Percentiles rank a stretch among this genome's conserved stretches.
Conservation (phyloP, 805 yeast species). For the Barnettozyma populi region DNA sequence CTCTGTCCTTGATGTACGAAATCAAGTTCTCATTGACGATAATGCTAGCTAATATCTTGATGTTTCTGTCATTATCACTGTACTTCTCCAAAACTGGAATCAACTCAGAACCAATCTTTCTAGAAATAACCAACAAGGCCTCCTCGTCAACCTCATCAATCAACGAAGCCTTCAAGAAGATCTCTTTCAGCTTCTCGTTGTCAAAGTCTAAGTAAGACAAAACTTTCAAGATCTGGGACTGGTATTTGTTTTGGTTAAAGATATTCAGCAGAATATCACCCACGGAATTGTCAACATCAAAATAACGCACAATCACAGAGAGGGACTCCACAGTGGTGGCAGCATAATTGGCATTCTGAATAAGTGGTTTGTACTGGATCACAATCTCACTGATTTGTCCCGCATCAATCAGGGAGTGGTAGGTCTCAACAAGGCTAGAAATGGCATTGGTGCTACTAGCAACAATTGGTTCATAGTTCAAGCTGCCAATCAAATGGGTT, state of each 20-base stretch:
- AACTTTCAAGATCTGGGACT: constrained; percentile 21
- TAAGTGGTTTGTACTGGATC: constrained; percentile 10
- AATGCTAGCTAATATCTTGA: constrained; percentile 22
- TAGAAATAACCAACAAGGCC: constrained; percentile 21
- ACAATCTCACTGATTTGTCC: constrained; percentile 12
- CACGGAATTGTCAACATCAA: constrained; percentile 17
- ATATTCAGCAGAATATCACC: constrained; percentile 15
- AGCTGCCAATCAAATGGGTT: constrained; percentile 27
- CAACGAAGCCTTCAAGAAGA: constrained; percentile 19
- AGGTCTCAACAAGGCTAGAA: constrained; percentile 18
- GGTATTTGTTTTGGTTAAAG: constrained; percentile 16
- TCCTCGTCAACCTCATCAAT: constrained; percentile 25
- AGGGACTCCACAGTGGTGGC: constrained; percentile 21
- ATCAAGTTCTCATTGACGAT: constrained; percentile 21
- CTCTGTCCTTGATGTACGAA: constrained; percentile 19
- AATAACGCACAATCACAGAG: constrained; percentile 15
- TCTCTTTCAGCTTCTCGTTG: constrained; percentile 11
- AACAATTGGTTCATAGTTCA: constrained; percentile 32
- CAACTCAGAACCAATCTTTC: constrained; percentile 22
- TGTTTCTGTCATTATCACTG: constrained; percentile 15
- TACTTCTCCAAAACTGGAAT: constrained; percentile 22
- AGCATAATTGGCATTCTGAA: constrained; percentile 10
- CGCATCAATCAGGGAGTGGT: constrained; percentile 11
- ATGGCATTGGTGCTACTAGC: constrained; percentile 27
- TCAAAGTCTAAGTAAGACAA: constrained; percentile 19